These are phyloP conservation scores for Trichoderma koningii DNA, from an alignment of 2,329 filamentous ascomycete genomes.

Conservation along the genomic window DNA sequence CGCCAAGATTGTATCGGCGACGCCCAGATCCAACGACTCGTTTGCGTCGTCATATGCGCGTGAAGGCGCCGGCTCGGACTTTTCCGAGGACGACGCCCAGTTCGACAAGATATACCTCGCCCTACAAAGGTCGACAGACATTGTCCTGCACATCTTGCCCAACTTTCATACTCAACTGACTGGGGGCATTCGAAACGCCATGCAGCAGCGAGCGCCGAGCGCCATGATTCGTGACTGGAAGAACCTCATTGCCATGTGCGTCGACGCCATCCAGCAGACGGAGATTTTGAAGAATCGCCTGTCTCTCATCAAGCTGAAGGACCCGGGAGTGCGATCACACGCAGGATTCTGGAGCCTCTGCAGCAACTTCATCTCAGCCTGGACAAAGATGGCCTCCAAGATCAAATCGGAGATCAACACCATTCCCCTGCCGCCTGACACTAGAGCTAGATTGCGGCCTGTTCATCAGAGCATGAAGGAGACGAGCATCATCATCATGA, in stretches of 20 bases:
- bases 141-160: conserved; percentile 72
- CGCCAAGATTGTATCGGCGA: conserved; percentile 60
- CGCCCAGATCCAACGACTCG: conserved; percentile 80
- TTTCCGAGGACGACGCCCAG: conserved; percentile 73
- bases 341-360: conserved; percentile 68
- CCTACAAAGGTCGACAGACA: conserved; percentile 70
- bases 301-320: conserved; percentile 79
- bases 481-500: conserved; percentile 69
- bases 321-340: conserved; percentile 71
- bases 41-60: conserved; percentile 61
- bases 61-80: conserved; percentile 56
- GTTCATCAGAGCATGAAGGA: conserved; percentile 84
- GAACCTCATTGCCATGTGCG: conserved; percentile 70
- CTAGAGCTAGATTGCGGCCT: conserved; percentile 72
- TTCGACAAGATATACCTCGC: conserved; percentile 84
- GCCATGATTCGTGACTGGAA: conserved; percentile 67
- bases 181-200: conserved; percentile 63
- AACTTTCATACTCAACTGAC: conserved; percentile 67
- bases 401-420: conserved; percentile 59
- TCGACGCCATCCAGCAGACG: conserved; percentile 69
- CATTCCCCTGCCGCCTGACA: conserved; percentile 62
- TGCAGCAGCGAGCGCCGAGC: conserved; percentile 60
- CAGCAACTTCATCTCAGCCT: conserved; percentile 71
- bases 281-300: conserved; percentile 72
- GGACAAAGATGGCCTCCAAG: conserved; percentile 64